Percentiles rank a stretch among this genome's conserved stretches.
phyloP scores from a whole-genome alignment of 1,284 basidiomycete genomes.

The Fistulina hepatica region DNA sequence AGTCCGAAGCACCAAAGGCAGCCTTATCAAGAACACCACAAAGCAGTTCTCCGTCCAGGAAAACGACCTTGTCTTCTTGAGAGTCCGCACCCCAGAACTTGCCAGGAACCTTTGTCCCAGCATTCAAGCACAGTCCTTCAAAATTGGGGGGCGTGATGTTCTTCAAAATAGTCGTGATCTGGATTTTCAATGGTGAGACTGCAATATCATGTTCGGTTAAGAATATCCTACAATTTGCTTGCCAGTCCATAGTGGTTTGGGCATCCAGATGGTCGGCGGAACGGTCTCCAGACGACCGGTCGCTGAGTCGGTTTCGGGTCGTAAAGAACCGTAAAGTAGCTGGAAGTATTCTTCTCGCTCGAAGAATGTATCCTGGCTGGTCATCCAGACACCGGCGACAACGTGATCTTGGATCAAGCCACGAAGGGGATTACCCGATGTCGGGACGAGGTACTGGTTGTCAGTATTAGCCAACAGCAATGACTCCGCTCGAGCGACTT shows the following conservation, averaged over 20 bases:
- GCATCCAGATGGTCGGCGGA: constrained; percentile 89
- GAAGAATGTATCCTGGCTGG: constrained; percentile 91
- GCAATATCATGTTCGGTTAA: not conserved
- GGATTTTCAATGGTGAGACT: constrained; percentile 4
- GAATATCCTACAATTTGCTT: constrained; percentile 79
- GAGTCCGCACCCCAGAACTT: constrained; percentile 75
- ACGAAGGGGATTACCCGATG: constrained; percentile 94
- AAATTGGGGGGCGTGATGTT: constrained; percentile 84
- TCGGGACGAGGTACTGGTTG: constrained; percentile 97
- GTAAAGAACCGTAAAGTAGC: constrained; percentile 88
- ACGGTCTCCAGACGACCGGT: constrained; percentile 69
- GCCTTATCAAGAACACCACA: constrained; percentile 95
- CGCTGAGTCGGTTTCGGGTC: constrained; percentile 76
- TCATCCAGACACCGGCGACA: constrained; percentile 99
- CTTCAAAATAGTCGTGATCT: constrained; percentile 87
- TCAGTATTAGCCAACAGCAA: constrained; percentile 96
- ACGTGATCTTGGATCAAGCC: constrained; percentile 99
- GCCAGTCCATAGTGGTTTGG: constrained; percentile 89
- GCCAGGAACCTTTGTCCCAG: constrained; percentile 81
- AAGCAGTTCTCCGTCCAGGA: constrained; percentile 89
- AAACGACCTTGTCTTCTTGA: constrained; percentile 79
- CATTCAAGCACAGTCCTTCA: constrained; percentile 77
- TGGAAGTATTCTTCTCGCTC: constrained; percentile 95
- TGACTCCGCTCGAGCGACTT: constrained; percentile 89
- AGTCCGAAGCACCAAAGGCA: constrained; percentile 93